Base-by-base conservation (phyloP, 2,329 filamentous ascomycete genomes). In the Calonectria pteridis region DNA sequence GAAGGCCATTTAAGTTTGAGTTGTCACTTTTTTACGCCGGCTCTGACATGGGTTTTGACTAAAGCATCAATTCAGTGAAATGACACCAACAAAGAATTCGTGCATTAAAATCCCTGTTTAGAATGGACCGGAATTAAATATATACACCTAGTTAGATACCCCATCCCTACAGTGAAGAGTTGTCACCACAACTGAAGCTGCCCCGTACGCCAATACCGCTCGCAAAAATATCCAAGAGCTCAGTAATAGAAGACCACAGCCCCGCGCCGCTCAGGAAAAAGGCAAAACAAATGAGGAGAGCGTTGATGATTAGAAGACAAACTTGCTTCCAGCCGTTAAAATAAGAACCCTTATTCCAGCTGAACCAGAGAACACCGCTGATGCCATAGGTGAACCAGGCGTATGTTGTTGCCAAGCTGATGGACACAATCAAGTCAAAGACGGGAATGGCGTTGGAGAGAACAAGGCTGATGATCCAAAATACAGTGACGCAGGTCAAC, bases 351-450 rank as follows among this genome's bases (percentile, higher is more conserved):
- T 69, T 72, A 31, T 77, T 75, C 66, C 75, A 64, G 58, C 68
- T 68, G 35, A 78, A 59, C 74, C 70, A 77, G 35, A 78, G 68
- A 40, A 77, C 58, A 59, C 67, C 71, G 43, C 73, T 73, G 20
- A 78, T 74, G 33, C 77, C 75, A 31, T 75, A 78, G 10, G 76
- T 77, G 63, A 77, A 79, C 77, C 77, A 79, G n/a, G 76, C 72
- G 43, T 75, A 75, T 46, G 75, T 75, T 2, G 74, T 75, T 9
- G 77, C 76, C 14, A 73, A 77, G 40, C 71, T 77, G 55, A 79
- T 75, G 31, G 74, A 67, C 6, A 79, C 72, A 51, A 79, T 79
- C 10, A 76, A 78, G 64, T 78, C 74, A 68, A 80, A 78, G 23
- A 77, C 69, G 29, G 77, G 77, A 49, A 79, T 78, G 18, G 73